Evolutionary conservation across 2,329 filamentous ascomycete species (phyloP), one percentile per base, ranked within the genome.

Genomic region (Xylaria sp.): DNA sequence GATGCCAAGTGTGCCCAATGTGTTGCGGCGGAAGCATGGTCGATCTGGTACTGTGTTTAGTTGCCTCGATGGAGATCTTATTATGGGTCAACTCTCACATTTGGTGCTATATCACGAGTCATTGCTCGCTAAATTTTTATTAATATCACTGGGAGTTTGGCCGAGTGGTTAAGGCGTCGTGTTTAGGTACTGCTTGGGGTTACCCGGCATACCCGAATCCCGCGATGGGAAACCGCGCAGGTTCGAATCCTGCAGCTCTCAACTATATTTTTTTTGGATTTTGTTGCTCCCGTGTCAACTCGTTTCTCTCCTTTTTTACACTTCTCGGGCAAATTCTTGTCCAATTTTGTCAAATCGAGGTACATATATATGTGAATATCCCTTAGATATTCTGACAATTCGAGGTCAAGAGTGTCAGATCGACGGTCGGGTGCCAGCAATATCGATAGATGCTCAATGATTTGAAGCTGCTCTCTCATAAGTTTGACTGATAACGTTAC

Each of bases 171-270:
- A 62, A 62, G 60, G 60, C 58, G 60, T 46, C 49, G 57, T 62
- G 60, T 62, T 62, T 62, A 62, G 60, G 61, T 63, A n/a, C 10
- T 55, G 8, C n/a, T 3, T 9, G 8, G 42, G 18, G 39, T 10
- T 3, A 30, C 30, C 48, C 37, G 34, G 51, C n/a, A 52, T 57
- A 63, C 56, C 51, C 23, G 54, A 57, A 58, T 58, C 57, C 60
- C 61, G 61, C 59, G 53, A 51, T 63, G 57, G 59, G 61, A 59
- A 63, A 63, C 59, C 59, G 59, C 59, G 61, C 61, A 63, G 61
- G 59, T 63, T 63, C 56, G 61, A 63, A 63, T 61, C 61, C 59
- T 61, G 59, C 61, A 59, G 59, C 61, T 61, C 56, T 59, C 61
- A 63, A 49, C 6, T 18, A 7, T 34, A 35, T 54, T n/a, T 53